Conservation (phyloP, 192 early-diverging fungal genomes). For the Bifiguratus adelaidae region DNA sequence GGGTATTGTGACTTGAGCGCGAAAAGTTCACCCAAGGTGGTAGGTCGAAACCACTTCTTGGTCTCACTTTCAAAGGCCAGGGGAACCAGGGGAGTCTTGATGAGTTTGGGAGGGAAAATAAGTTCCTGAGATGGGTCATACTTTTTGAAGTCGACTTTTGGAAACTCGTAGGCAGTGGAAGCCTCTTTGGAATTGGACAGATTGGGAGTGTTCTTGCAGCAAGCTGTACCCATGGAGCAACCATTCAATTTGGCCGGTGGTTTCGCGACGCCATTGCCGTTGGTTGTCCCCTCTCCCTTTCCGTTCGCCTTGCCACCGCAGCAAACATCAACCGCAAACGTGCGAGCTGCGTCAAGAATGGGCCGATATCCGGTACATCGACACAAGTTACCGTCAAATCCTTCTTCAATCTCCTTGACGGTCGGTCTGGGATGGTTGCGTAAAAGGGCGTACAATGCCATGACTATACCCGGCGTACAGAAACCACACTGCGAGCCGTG, state of each 20-base stretch:
- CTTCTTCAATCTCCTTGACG: conserved; percentile 67
- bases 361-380: conserved; percentile 87
- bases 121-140: conserved; percentile 55
- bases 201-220: too few species aligned
- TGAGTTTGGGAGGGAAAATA: conserved; percentile 55
- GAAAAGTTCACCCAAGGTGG: conserved; percentile 38
- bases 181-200: too few species aligned
- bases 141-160: conserved; percentile 28
- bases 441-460: conserved; percentile 75
- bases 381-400: conserved; percentile 84
- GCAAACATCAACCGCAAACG: too few species aligned
- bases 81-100: conserved; percentile 31
- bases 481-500: conserved; percentile 85
- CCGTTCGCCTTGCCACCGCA: too few species aligned
- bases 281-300: too few species aligned
- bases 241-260: too few species aligned
- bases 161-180: too few species aligned
- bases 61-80: conserved; percentile 39
- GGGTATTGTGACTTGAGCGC: conserved; percentile 43
- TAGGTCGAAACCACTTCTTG: conserved; percentile 52
- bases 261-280: too few species aligned
- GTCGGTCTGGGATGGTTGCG: conserved; percentile 61
- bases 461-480: conserved; percentile 86
- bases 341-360: conserved; percentile 71
- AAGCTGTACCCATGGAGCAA: too few species aligned